A percentile compares a stretch with the other conserved stretches of the same genome.
Conservation (phyloP, 495 filamentous ascomycete genomes). For the Penicillium riverlandense region DNA sequence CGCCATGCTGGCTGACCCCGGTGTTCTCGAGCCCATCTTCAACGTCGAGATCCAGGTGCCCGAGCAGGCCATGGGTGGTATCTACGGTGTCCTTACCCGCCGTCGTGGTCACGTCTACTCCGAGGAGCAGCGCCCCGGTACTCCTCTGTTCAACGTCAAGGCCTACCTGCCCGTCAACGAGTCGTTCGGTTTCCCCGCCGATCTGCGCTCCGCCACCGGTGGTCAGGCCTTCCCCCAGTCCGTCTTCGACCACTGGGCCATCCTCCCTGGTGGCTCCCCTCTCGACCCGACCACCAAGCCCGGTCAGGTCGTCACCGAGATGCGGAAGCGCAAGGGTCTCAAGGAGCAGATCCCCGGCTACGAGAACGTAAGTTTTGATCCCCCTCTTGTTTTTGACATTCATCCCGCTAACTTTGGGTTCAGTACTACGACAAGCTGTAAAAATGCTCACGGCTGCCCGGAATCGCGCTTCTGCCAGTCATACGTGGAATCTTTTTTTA, state of each 20-base stretch:
- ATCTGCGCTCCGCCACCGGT: constrained; percentile 87
- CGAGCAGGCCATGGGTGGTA: constrained; percentile 98
- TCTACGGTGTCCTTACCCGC: constrained; percentile 99
- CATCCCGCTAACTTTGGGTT: constrained; percentile 43
- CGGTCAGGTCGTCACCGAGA: constrained; percentile 75
- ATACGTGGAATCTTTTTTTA: constrained; percentile 37
- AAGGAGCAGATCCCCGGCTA: constrained; percentile 86
- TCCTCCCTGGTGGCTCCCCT: constrained; percentile 88
- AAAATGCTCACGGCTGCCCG: constrained; percentile 33
- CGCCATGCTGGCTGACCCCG: constrained; percentile 81
- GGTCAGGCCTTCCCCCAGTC: constrained; percentile 98
- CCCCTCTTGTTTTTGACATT: not conserved
- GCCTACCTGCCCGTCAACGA: constrained; percentile 99
- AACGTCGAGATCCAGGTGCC: constrained; percentile 98
- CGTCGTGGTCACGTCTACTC: constrained; percentile 97
- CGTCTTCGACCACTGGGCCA: constrained; percentile 97
- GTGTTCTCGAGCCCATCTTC: constrained; percentile 94
- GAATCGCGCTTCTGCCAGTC: constrained; percentile 25
- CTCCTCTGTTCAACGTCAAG: constrained; percentile 99
- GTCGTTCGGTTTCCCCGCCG: constrained; percentile 98
- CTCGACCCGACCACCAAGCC: constrained; percentile 80
- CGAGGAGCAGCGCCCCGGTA: constrained; percentile 96
- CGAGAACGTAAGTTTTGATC: constrained; percentile 76
- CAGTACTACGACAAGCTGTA: constrained; percentile 99
- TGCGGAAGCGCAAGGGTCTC: constrained; percentile 99